Evolutionary conservation across 2,329 filamentous ascomycete species (phyloP), one percentile per base, ranked within the genome.

Genomic region (Fonsecaea erecta): DNA sequence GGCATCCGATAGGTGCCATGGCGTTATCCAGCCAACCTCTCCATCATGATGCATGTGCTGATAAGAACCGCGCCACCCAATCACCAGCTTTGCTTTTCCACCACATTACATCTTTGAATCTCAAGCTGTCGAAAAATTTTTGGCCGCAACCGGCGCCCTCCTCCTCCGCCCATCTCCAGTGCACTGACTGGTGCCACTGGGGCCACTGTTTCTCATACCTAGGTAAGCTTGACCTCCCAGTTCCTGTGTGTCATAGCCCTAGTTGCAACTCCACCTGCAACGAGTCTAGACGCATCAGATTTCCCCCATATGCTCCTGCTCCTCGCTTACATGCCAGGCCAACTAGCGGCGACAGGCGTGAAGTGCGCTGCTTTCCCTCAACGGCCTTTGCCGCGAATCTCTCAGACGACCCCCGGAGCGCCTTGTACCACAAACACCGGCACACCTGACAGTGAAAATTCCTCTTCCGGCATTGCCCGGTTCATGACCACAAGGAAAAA

Each of bases 101-200:
- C 54, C 51, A 59, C 58, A 69, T 69, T 69, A 69, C 67, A 64
- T 52, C 62, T 69, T 61, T 7, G 55, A 68, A 65, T 69, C 64
- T 59, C 63, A 52, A 43, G 62, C 63, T 51, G 9, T 34, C 21
- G 55, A 64, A 60, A 48, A 58, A 28, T 35, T 26, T 34, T 51
- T 62, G 58, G 52, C 67, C 64, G 67, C 52, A 34, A 66, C 67
- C 67, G 67, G 67, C 62, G 52, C 30, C 32, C 26, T 51, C 30
- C 26, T 24, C 43, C 28, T 32, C 59, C 24, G 48, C 34, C 4
- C 58, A 28, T 24, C 51, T 52, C 37, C 62, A 21, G 51, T 11
- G 8, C 16, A 30, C 28, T 30, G 28, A 8, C 28, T 30, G 28
- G 28, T 8, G 9, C 24, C 16, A 34, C 35, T 60, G 28, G 16